Evolutionary conservation across 768 basidiomycete genomes (phyloP), one percentile per base, ranked within the genome.

Genomic region (Phlebiopsis flavidoalba): DNA sequence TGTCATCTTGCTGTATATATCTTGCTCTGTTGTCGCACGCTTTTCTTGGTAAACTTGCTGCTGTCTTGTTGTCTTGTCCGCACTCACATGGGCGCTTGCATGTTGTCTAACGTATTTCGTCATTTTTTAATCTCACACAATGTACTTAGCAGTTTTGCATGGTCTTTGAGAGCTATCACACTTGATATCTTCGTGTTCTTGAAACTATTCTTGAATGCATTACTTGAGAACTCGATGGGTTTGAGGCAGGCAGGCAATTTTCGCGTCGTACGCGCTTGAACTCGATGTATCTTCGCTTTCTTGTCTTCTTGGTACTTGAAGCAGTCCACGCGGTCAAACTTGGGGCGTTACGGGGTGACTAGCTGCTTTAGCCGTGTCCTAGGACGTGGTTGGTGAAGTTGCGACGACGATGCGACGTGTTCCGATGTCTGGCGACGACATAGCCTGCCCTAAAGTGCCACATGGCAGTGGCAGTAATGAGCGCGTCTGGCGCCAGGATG

Each of bases 11-110:
- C 40, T 26, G 24, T 40, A 46, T 31, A 43, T 43, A 3, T 54
- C 53, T 31, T 60, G 17, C 36, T 53, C 31, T 22, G 31, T 7
- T 51, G 43, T 46, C 47, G 33, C 22, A 59, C 31, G 33, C 37
- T 12, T 48, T 54, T 59, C 17, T 43, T 12, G 57, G 8, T 51
- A 46, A 31, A 31, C 26, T 51, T 63, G 68, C 64, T 50, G 63
- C 45, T 61, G 59, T 58, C 67, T 71, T 21, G 40, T 55, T 3
- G 10, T 45, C 19, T 22, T 19, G 15, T 17, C 8, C 17, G 11
- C 35, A n/a, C 52, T 53, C 35, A 31, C 36, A 33, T 14, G 17
- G n/a, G 19, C 52, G 26, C 52, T 53, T 53, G 52, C 31, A 26
- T 26, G 8, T 22, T 11, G n/a, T 53, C 15, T 17, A 53, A 7